Conservation (phyloP, 441 rosid genomes). For the Pelargonium fulgidum region DNA sequence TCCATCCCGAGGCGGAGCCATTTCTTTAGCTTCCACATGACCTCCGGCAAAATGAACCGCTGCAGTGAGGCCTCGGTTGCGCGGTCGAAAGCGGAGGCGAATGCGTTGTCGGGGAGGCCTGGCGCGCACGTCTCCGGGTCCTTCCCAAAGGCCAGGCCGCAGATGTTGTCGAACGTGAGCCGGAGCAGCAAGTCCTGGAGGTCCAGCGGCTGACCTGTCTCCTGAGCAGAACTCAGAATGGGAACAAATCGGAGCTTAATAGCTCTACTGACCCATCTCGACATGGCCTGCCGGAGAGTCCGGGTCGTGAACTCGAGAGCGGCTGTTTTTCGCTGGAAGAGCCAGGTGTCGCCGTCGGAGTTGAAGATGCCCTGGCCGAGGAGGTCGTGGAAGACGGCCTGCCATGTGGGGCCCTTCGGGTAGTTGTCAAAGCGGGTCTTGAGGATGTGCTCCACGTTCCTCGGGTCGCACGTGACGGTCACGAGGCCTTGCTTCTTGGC, state of each 20-base stretch:
- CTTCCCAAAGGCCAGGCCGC: constrained; percentile 90
- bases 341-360: constrained; percentile 92
- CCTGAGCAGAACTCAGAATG: constrained; percentile 52
- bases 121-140: constrained; percentile 79
- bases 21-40: constrained; percentile 71
- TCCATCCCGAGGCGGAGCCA: constrained; percentile 83
- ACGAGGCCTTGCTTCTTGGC: constrained; percentile 87
- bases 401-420: constrained; percentile 99
- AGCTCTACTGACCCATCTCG: constrained; percentile 80
- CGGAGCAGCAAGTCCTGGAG: constrained; percentile 83
- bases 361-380: constrained; percentile 92
- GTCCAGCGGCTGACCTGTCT: constrained; percentile 50
- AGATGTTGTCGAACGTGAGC: constrained; percentile 89
- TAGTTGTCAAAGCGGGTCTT: constrained; percentile 81
- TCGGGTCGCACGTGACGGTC: constrained; percentile 93
- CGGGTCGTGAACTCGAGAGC: constrained; percentile 94
- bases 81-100: constrained; percentile 74
- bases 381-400: constrained; percentile 85
- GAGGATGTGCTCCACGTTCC: constrained; percentile 79
- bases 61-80: constrained; percentile 94
- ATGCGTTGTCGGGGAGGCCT: constrained; percentile 69
- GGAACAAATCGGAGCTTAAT: constrained; percentile 67
- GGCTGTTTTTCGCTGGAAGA: constrained; percentile 85
- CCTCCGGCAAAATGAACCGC: constrained; percentile 81
- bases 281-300: constrained; percentile 97